Evolutionary conservation across 1,139 yeast species (phyloP).

Genomic region (Hansenula lynferdii): DNA sequence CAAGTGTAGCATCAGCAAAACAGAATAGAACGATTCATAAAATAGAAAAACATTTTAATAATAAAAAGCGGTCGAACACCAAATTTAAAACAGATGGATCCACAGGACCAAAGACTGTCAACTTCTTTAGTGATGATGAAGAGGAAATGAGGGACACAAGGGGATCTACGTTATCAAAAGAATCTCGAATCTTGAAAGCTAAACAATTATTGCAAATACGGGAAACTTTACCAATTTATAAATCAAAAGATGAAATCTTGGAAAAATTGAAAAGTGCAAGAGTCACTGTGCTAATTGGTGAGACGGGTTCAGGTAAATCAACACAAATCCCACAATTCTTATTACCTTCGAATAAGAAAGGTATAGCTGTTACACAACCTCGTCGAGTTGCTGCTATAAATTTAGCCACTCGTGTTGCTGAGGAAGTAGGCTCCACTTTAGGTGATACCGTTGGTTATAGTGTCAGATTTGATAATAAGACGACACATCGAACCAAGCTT

Average conservation of each 20-base stretch:
- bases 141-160: conserved; percentile 18
- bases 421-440: conserved; percentile 71
- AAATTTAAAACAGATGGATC: conserved; percentile 2
- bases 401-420: conserved; percentile 88
- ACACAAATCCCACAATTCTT: conserved; percentile 95
- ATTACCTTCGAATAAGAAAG: conserved; percentile 44
- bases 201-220: conserved; percentile 44
- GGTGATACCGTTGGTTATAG: conserved; percentile 93
- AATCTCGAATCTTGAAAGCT: conserved; percentile 37
- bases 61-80: conserved; percentile 2
- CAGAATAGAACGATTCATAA: background rate
- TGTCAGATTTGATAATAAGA: conserved; percentile 72
- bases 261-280: conserved; percentile 49
- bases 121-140: conserved; percentile 32
- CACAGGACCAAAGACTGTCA: conserved; percentile 13
- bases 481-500: conserved; percentile 53
- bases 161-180: conserved; percentile 5
- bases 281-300: conserved; percentile 86
- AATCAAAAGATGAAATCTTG: conserved; percentile 61
- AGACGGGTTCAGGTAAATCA: conserved; percentile 97
- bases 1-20: background rate
- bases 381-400: conserved; percentile 97
- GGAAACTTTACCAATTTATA: conserved; percentile 67
- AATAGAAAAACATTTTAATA: background rate
- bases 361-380: conserved; percentile 93